Conservation (phyloP, 2,329 filamentous ascomycete species). For the Cladosporium sp. region DNA sequence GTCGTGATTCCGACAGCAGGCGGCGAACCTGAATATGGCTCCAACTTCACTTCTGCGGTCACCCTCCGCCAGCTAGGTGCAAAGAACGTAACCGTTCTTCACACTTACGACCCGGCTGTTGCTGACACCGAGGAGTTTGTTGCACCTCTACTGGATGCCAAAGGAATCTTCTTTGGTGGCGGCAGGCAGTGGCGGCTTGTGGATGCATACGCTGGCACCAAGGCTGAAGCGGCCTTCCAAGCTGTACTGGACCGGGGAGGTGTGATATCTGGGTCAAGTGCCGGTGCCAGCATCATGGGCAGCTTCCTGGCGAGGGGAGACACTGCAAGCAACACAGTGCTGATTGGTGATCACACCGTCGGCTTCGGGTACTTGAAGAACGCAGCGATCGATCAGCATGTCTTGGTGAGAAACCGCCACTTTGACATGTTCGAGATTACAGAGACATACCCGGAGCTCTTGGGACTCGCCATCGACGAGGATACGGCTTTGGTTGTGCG, state of each 20-base stretch:
- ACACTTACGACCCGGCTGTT: constrained; percentile 20
- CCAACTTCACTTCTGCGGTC: constrained; percentile 17
- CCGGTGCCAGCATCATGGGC: constrained; percentile 22
- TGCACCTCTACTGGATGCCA: constrained; percentile 17
- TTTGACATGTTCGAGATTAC: constrained; percentile 21
- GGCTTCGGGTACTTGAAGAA: constrained; percentile 23
- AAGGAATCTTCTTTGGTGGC: constrained; percentile 22
- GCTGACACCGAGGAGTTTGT: constrained; percentile 21
- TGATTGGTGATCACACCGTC: constrained; percentile 21
- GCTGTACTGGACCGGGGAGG: constrained; percentile 20
- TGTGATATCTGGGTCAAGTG: constrained; percentile 19
- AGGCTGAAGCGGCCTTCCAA: constrained; percentile 19
- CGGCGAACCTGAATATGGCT: constrained; percentile 18
- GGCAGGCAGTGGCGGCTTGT: constrained; percentile 23
- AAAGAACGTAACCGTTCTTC: constrained; percentile 20
- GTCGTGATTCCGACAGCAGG: constrained; percentile 22
- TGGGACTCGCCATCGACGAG: constrained; percentile 21
- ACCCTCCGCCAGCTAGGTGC: constrained; percentile 18
- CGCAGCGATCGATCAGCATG: constrained; percentile 22
- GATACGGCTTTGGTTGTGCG: constrained; percentile 21
- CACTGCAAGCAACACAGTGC: constrained; percentile 19
- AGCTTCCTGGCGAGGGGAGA: constrained; percentile 22
- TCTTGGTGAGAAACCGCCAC: constrained; percentile 21
- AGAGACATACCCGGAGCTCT: constrained; percentile 17
- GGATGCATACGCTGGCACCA: constrained; percentile 22